Percentiles rank a stretch among this genome's conserved stretches.
Evolutionary conservation across 2,329 filamentous ascomycete species (phyloP).

Genomic region (Microsporum ferrugineum): DNA sequence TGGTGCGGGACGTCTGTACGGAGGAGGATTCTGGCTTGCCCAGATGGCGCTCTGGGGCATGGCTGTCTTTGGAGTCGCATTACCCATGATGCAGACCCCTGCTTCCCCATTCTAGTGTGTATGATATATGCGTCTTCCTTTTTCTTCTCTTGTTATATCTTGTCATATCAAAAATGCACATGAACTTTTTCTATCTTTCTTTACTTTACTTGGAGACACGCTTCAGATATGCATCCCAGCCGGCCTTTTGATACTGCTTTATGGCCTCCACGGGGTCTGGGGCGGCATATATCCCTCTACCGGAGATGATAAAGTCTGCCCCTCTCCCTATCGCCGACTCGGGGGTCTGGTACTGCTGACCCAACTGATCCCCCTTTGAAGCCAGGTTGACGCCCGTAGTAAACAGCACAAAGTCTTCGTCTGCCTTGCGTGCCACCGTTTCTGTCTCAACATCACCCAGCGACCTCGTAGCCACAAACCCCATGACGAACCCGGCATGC

Average conservation of each 20-base stretch:
- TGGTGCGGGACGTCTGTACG: constrained; percentile 29
- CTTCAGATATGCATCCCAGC: constrained; percentile 37
- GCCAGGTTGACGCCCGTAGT: constrained; percentile 39
- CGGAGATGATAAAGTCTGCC: constrained; percentile 40
- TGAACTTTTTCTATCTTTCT: not conserved
- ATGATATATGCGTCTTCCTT: not conserved
- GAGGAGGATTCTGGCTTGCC: constrained; percentile 28
- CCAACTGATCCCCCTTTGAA: constrained; percentile 37
- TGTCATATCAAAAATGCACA: too few relatives aligned
- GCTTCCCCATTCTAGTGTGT: not conserved
- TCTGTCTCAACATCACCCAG: constrained; percentile 30
- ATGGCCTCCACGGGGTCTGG: constrained; percentile 35
- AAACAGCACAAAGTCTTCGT: constrained; percentile 40
- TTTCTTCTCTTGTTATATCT: not conserved
- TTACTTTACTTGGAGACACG: constrained; percentile 23
- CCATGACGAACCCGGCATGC: constrained; percentile 35
- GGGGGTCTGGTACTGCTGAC: constrained; percentile 40
- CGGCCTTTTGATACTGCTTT: constrained; percentile 35
- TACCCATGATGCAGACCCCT: not conserved
- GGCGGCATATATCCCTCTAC: constrained; percentile 37
- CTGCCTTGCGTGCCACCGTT: constrained; percentile 15
- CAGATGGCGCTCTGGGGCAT: constrained; percentile 33
- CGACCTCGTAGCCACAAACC: constrained; percentile 36
- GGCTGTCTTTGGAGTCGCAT: constrained; percentile 23
- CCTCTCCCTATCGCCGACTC: constrained; percentile 35